Base-by-base conservation (phyloP, 805 yeast genomes). In the Sungouiozyma ichnusensis region DNA sequence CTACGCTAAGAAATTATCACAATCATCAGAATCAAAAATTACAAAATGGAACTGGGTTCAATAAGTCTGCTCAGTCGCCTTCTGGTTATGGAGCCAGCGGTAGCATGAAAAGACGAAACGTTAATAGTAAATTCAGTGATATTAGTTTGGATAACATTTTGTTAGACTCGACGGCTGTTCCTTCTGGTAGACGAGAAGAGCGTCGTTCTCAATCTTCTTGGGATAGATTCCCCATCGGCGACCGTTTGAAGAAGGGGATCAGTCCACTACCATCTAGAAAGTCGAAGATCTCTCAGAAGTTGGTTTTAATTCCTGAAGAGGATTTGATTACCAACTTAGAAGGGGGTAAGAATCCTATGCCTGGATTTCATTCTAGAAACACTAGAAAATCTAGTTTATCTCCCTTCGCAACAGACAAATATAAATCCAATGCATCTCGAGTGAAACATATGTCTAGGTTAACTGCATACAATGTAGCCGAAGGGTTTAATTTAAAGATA, bases 381-480 rank as follows among this genome's bases (percentile, higher is more conserved):
- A 24, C 6, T 11, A 6, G 11, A 24, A 24, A 24, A 24, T 24
- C 29, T 24, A 24, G 6, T 11, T 11, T 24, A 6, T 24, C 29
- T 6, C 29, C 29, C 6, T 24, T 11, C 6, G 17, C 24, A 2
- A n/a, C 15, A n/a, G 36, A 39, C 20, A 16, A 33, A 15, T 29
- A 34, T 17, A 38, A 42, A 15, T 35, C 35, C 6, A 35, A 35
- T 20, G 27, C 39, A 27, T 27, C 31, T 14, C 52, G 57, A 59
- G 64, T 77, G 6, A 76, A 72, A 20, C 82, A 78, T 46, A 72
- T 81, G 49, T 78, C 94, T 34, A 64, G 98, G 48, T 87, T 88
- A 43, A 88, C 97, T 0, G 97, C 97, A 1, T 90, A 90, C 62
- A 75, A 86, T 49, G 81, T 88, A 4, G 80, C 95, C 15, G 97